Conservation (phyloP, 352 stramenopile genomes). For the Phytophthora niederhauseri region DNA sequence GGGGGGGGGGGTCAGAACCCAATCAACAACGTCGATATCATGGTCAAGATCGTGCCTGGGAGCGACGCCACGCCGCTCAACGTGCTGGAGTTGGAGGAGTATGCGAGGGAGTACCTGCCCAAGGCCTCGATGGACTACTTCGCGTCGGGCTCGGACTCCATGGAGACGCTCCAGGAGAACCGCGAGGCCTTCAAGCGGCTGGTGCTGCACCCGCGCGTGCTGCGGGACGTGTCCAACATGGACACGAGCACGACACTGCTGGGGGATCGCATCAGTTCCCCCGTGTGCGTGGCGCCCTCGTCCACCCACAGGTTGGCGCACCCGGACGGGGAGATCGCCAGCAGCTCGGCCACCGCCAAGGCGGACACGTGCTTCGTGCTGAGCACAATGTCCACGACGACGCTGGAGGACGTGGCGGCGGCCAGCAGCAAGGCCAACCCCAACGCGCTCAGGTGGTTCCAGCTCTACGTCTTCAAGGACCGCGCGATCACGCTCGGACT, state of each 20-base stretch:
- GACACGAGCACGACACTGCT: constrained; percentile 93
- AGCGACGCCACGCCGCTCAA: constrained; percentile 81
- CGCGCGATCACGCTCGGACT: constrained; percentile 88
- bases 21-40: constrained; percentile 19
- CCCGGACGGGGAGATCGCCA: constrained; percentile 92
- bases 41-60: constrained; percentile 67
- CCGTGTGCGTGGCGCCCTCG: constrained; percentile 92
- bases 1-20: not conserved
- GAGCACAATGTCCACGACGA: constrained; percentile 75
- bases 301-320: constrained; percentile 96
- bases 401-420: constrained; percentile 49
- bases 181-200: constrained; percentile 93
- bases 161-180: constrained; percentile 80
- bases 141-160: constrained; percentile 92
- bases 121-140: constrained; percentile 94
- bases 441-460: constrained; percentile 91
- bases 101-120: constrained; percentile 84
- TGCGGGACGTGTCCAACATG: constrained; percentile 94
- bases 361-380: constrained; percentile 92
- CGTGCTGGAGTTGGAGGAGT: constrained; percentile 90
- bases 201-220: constrained; percentile 94
- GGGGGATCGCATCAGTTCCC: constrained; percentile 87
- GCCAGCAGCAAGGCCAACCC: constrained; percentile 59
- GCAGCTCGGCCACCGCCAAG: constrained; percentile 80
- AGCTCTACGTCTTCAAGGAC: constrained; percentile 96